These are phyloP conservation scores for Quercus bicolor DNA, from an alignment of 306 rosid species.

Conservation along the genomic window DNA sequence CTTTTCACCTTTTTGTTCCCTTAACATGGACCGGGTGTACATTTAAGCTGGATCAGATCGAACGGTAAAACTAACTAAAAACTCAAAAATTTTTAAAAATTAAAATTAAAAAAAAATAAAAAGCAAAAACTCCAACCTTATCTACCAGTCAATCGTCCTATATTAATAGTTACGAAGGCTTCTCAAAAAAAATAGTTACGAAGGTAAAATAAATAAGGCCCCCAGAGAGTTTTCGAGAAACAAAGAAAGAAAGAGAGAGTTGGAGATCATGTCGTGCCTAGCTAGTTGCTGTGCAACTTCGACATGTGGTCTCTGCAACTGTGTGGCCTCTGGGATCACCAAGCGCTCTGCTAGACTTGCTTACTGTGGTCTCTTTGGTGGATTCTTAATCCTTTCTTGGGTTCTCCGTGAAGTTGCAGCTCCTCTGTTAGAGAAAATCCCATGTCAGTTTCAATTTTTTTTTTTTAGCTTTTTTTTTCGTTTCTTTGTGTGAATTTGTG, in stretches of 20 bases:
- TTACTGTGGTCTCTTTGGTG: constrained; percentile 85
- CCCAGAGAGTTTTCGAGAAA: neutral
- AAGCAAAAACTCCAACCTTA: neutral
- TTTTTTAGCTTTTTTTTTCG: constrained; percentile 10
- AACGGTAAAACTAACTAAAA: neutral
- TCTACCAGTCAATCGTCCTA: neutral
- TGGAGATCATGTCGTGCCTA: constrained; percentile 64
- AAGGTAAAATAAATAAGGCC: neutral
- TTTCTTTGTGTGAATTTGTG: constrained; percentile 22
- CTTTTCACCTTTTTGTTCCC: neutral
- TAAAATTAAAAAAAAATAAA: too few relatives aligned
- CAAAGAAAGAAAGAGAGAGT: neutral
- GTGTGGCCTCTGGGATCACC: constrained; percentile 79
- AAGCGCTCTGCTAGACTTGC: constrained; percentile 81
- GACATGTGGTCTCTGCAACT: constrained; percentile 83
- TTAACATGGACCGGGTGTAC: neutral
- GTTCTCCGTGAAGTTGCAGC: constrained; percentile 81
- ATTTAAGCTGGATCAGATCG: neutral
- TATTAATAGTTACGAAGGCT: neutral
- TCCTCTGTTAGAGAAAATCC: constrained; percentile 78
- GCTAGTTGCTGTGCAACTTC: constrained; percentile 51
- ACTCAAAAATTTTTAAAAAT: too few relatives aligned
- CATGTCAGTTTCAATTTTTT: constrained; percentile 50
- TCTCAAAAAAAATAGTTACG: too few relatives aligned
- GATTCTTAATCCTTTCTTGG: constrained; percentile 76